Base-by-base conservation (phyloP, 2,329 filamentous ascomycete species). In the Nemania bipapillata region DNA sequence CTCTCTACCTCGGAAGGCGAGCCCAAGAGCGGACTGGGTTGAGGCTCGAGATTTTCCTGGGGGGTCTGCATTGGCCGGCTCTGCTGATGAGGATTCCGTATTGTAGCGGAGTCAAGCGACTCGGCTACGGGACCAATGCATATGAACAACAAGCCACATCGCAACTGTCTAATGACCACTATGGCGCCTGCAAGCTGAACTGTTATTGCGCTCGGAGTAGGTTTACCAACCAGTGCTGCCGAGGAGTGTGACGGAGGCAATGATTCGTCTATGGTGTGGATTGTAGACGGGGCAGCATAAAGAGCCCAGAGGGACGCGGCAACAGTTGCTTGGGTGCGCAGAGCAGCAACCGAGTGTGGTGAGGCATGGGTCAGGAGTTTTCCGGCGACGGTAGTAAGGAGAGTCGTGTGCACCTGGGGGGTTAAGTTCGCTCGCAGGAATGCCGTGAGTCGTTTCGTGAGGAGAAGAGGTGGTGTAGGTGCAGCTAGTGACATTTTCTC, bases 311-410 rank as follows among this genome's bases (percentile, higher is more conserved):
- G 84, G 5, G 86, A 88, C 66, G 87, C 86, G 49, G 89, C 89
- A 68, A 90, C 86, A 66, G 88, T 90, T 73, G 86, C 87, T 77
- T 90, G 87, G 9, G 86, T 88, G 74, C 89, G 87, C 45, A 91
- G 84, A 22, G 84, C 81, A 68, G 84, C 81, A 72, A 89, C 86
- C 56, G 87, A 81, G 52, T 87, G 82, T 2, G 83, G 79, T 58
- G 86, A 87, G 45, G 88, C 86, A 77, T 89, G 87, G 65, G 88
- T 86, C 72, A 91, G 87, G 40, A 91, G 85, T 77, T 89, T 89
- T 73, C 89, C 89, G 45, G 86, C 85, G 1, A 85, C 82, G 2
- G 87, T 88, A 54, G 87, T 86, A 52, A 91, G 83, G 68, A 90
- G 84, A 63, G 88, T 84, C 2, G 87, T 88, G 68, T 87, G 87